These are phyloP conservation scores for Boletales sp. DNA, from an alignment of 768 basidiomycete species.

Conservation along the genomic window DNA sequence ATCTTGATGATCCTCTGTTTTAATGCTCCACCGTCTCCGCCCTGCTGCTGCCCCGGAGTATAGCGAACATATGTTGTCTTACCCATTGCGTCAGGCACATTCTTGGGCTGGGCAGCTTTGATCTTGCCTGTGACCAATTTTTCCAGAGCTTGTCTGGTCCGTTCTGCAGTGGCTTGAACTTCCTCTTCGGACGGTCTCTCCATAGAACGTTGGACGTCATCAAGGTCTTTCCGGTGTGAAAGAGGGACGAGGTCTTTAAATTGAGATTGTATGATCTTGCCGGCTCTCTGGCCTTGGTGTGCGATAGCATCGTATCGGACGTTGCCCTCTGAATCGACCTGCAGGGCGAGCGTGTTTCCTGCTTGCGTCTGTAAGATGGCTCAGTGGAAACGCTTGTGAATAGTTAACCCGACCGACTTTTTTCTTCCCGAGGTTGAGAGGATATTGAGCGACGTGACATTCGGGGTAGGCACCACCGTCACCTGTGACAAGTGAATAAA, in stretches of 20 bases:
- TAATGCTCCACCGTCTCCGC: constrained; percentile 49
- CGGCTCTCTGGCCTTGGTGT: constrained; percentile 86
- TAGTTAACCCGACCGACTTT: constrained; percentile 52
- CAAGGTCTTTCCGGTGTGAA: constrained; percentile 81
- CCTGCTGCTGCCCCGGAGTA: constrained; percentile 88
- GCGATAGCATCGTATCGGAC: constrained; percentile 98
- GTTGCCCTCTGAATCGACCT: constrained; percentile 95
- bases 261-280: constrained; percentile 86
- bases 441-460: constrained; percentile 97
- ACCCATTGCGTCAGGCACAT: constrained; percentile 80
- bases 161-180: constrained; percentile 85
- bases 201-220: constrained; percentile 69
- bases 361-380: constrained; percentile 63
- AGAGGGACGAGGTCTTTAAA: constrained; percentile 98
- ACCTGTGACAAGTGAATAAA: constrained; percentile 37
- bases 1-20: constrained; percentile 99
- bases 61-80: constrained; percentile 93
- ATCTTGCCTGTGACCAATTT: constrained; percentile 94
- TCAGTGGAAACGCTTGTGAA: background rate
- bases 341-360: constrained; percentile 93
- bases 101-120: constrained; percentile 97
- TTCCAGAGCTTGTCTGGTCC: constrained; percentile 87
- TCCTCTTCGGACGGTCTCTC: constrained; percentile 94
- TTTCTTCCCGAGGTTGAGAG: constrained; percentile 91
- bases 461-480: constrained; percentile 91